Evolutionary conservation across 1,284 basidiomycete genomes (phyloP).

Genomic region (Cutaneotrichosporon sp.): DNA sequence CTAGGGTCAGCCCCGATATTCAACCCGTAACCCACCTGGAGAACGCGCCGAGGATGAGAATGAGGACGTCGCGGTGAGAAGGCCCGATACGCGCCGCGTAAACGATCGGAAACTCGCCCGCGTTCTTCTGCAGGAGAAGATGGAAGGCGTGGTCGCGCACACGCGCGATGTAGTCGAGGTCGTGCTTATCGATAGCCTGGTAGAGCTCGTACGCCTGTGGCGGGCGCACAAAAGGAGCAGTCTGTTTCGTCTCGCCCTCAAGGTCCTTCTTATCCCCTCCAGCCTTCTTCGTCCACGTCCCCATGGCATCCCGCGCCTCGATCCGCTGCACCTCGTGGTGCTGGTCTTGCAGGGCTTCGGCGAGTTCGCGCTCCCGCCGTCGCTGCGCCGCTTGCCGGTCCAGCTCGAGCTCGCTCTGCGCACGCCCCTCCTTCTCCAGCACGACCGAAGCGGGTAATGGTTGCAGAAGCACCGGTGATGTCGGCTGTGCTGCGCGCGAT

Average conservation of each 20-base stretch:
- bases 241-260: slow-evolving; percentile 2
- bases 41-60: slow-evolving; percentile 44
- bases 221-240: slow-evolving; percentile 34
- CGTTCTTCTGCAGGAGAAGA: slow-evolving; percentile 45
- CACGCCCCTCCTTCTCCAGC: slow-evolving; percentile 27
- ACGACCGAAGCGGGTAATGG: slow-evolving; percentile 31
- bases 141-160: slow-evolving; percentile 46
- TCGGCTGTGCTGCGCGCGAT: neutral
- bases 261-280: slow-evolving; percentile 8
- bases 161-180: slow-evolving; percentile 47
- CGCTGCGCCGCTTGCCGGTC: slow-evolving; percentile 33
- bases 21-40: slow-evolving; percentile 36
- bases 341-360: slow-evolving; percentile 45
- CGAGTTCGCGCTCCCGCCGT: slow-evolving; percentile 31
- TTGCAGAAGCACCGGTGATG: slow-evolving; percentile 36
- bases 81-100: slow-evolving; percentile 45
- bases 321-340: slow-evolving; percentile 33
- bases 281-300: slow-evolving; percentile 24
- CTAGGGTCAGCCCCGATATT: slow-evolving; percentile 25
- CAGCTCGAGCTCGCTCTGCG: slow-evolving; percentile 40
- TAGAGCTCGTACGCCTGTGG: slow-evolving; percentile 49
- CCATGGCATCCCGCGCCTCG: slow-evolving; percentile 23
- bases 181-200: slow-evolving; percentile 46
- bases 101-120: slow-evolving; percentile 46
- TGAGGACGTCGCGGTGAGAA: slow-evolving; percentile 42